Evolutionary conservation across 2,329 filamentous ascomycete genomes (phyloP).

Genomic region (Trichoderma koningiopsis): DNA sequence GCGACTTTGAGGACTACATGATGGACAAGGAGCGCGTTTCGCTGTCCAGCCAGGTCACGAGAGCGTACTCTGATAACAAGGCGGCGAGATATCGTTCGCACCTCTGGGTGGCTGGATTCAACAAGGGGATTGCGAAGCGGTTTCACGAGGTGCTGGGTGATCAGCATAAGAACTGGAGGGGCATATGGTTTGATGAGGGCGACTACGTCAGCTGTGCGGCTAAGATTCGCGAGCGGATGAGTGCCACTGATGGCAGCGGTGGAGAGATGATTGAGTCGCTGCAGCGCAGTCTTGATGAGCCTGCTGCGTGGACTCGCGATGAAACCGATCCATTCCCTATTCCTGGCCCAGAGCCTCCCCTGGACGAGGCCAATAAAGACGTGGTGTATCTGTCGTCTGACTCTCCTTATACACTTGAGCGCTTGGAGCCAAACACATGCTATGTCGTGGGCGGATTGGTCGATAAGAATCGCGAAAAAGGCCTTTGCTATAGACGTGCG

Average conservation of each 20-base stretch:
- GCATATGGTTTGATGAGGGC: constrained; percentile 70
- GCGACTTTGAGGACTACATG: constrained; percentile 91
- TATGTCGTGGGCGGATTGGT: constrained; percentile 95
- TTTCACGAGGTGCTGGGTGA: constrained; percentile 75
- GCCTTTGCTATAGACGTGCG: constrained; percentile 84
- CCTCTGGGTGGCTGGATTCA: constrained; percentile 77
- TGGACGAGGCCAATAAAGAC: constrained; percentile 41
- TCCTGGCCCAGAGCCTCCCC: constrained; percentile 38
- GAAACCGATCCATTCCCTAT: constrained; percentile 40
- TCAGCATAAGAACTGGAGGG: constrained; percentile 78
- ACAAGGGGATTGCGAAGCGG: constrained; percentile 71
- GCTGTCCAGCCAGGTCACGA: constrained; percentile 78
- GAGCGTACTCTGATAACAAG: constrained; percentile 87
- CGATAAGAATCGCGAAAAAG: constrained; percentile 95
- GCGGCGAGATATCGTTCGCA: constrained; percentile 68
- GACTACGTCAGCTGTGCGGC: constrained; percentile 73
- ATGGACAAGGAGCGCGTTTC: constrained; percentile 81
- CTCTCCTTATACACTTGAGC: constrained; percentile 79
- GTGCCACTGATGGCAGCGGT: constrained; percentile 36
- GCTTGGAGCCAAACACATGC: constrained; percentile 82
- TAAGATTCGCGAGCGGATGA: constrained; percentile 70
- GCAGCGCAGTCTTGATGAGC: constrained; percentile 39
- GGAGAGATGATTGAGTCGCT: constrained; percentile 64
- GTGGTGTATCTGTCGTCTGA: constrained; percentile 91
- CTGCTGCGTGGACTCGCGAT: constrained; percentile 38